Base-by-base conservation (phyloP, 495 filamentous ascomycete genomes). In the Lasiosphaeriaceae sp. region DNA sequence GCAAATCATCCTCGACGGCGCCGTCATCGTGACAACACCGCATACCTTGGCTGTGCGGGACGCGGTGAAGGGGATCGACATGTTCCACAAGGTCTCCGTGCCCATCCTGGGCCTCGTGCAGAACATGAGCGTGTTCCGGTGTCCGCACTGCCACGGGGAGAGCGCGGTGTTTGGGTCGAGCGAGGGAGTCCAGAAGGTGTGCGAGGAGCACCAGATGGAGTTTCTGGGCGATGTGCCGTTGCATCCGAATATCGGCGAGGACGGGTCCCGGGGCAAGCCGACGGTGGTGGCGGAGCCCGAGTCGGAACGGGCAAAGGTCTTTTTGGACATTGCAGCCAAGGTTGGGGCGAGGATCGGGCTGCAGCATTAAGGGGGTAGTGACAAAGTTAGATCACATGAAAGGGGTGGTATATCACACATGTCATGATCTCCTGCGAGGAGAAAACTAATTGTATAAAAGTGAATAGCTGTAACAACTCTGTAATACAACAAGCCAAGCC, bases 51-150 rank as follows among this genome's bases (percentile, higher is more conserved):
- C 92, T 1, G 79, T 97, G 0, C 87, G 87, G 45, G 94, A 97
- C 64, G 92, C 94, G 0, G 82, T 96, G 0, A 89, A 90, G 61
- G 94, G 94, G 0, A 83, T 96, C 37, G 87, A 88, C 50, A 92
- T 99, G 88, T 97, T 97, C 69, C 80, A 83, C 59, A 93, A 89
- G 61, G 86, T 93, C 55, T 84, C 84, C 20, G 85, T 96, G 31
- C 70, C 74, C 17, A 75, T 89, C 16, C 74, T 97, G 22, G 94
- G 94, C n/a, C 86, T 97, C 79, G 86, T 97, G 48, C 87, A 93
- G 66, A 99, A 99, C 62, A 99, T 99, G 94, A 87, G 85, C 2
- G 78, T 87, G 22, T 97, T 96, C 62, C 77, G 72, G 1, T 97
- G 94, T 62, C 90, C 92, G 0, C 75, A 85, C 50, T 98, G 94